Base-by-base conservation (phyloP, 2,329 filamentous ascomycete species). In the Fusarium sp. region DNA sequence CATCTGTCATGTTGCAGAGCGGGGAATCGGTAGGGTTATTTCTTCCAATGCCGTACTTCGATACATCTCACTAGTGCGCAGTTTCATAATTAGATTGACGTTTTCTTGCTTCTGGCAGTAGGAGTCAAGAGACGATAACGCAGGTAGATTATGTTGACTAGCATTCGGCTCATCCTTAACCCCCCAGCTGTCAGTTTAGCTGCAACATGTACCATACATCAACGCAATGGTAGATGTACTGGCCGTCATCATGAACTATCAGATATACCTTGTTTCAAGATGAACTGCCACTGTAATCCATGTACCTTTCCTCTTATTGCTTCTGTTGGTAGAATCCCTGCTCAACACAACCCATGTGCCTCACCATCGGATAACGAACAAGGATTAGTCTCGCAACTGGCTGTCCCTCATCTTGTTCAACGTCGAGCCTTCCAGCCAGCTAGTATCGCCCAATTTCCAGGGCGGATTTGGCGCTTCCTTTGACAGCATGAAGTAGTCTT, bases 401-500 rank as follows among this genome's bases (percentile, higher is more conserved):
- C 5, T 37, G 18, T 37, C 34, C 18, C 34, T 37, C 34, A n/a
- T n/a, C 34, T 37, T 37, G 34, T 10, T n/a, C 34, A 37, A 37
- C 34, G 34, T 37, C 34, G 34, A 37, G 10, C 34, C 18, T 12
- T 7, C 10, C 10, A n/a, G 34, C 34, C 34, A 37, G 34, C 10
- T 18, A 37, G 34, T 2, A 7, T n/a, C 34, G 10, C 10, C 18
- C 18, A 37, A n/a, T 37, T n/a, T 4, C 5, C 34, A 37, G 18
- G 18, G 34, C 18, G 34, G 34, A 10, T 37, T 12, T 37, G 34
- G 10, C 18, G 18, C 34, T n/a, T 3, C 34, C 34, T 37, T 37
- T 37, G 34, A n/a, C 10, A n/a, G 0, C 0, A 37, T 37, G 10
- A 1, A 37, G 5, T 37, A 10, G 34, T 2, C 3, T 5, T 2